phyloP scores from a whole-genome alignment of 306 rosid species.

The Astragalus glycyphyllos region DNA sequence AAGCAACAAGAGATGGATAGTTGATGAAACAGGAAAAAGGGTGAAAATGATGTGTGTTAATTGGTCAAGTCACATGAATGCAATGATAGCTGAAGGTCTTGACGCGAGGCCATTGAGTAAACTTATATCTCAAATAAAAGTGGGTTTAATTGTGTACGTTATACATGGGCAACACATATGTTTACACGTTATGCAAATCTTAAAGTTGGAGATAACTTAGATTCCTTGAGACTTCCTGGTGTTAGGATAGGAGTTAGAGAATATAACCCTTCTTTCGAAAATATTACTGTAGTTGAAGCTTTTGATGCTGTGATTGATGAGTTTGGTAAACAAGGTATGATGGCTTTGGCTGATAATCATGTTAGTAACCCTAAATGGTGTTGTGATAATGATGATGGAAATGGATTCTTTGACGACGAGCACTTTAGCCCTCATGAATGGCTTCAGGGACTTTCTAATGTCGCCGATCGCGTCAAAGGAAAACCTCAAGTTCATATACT shows the following conservation, averaged over 20 bases:
- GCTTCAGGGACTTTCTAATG: slow-evolving; percentile 42
- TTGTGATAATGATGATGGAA: slow-evolving; percentile 39
- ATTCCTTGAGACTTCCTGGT: background rate
- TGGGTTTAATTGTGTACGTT: slow-evolving; percentile 50
- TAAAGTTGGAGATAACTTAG: slow-evolving; percentile 32
- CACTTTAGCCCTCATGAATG: slow-evolving; percentile 41
- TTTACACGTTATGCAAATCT: slow-evolving; percentile 37
- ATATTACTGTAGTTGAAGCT: slow-evolving; percentile 16
- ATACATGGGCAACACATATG: slow-evolving; percentile 49
- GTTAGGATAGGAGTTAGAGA: slow-evolving; percentile 19
- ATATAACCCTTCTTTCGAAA: slow-evolving; percentile 36
- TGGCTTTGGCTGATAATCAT: slow-evolving; percentile 50
- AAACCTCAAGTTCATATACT: slow-evolving; percentile 36
- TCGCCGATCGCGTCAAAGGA: slow-evolving; percentile 30
- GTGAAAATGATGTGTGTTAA: slow-evolving; percentile 51
- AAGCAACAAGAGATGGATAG: slow-evolving; percentile 53
- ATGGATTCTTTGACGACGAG: slow-evolving; percentile 49
- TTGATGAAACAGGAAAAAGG: slow-evolving; percentile 43
- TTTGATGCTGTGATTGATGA: slow-evolving; percentile 43
- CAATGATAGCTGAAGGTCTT: slow-evolving; percentile 51
- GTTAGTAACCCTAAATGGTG: slow-evolving; percentile 53
- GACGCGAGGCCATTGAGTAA: slow-evolving; percentile 30
- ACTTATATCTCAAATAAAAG: background rate
- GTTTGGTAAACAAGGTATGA: slow-evolving; percentile 42
- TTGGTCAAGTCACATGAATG: slow-evolving; percentile 49